phyloP scores from a whole-genome alignment of 1,284 basidiomycete species.

The Thelephora terrestris region DNA sequence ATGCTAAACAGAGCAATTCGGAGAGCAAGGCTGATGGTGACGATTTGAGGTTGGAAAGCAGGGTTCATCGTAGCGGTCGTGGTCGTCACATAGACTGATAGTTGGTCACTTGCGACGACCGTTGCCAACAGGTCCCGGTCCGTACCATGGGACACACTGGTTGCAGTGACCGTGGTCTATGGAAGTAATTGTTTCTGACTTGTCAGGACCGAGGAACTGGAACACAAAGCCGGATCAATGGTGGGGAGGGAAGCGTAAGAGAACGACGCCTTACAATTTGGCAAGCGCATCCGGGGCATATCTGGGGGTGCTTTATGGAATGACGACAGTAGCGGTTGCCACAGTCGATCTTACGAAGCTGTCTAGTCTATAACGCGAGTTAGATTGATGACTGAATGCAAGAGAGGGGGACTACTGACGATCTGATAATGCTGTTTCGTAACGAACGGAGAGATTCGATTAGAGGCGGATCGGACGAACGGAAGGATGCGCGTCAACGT shows the following conservation, averaged over 20 bases:
- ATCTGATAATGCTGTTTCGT: constrained; percentile 2
- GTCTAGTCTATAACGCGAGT: constrained; percentile 36
- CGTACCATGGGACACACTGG: constrained; percentile 56
- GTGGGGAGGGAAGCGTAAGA: constrained; percentile 1
- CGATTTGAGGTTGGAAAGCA: too few relatives aligned
- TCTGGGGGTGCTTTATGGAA: constrained; percentile 40
- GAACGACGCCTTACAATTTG: constrained; percentile 27
- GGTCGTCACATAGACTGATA: background rate
- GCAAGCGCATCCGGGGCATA: constrained; percentile 49
- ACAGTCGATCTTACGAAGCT: constrained; percentile 55
- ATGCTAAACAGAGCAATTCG: too few relatives aligned
- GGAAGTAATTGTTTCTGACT: constrained; percentile 44
- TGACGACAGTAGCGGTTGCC: constrained; percentile 44
- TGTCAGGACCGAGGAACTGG: constrained; percentile 63
- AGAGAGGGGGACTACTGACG: background rate
- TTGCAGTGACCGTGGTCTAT: constrained; percentile 47
- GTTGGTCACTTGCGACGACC: background rate
- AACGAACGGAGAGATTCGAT: constrained; percentile 1
- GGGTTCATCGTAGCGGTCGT: too few relatives aligned
- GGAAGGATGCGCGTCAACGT: constrained; percentile 31
- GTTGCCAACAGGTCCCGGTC: background rate
- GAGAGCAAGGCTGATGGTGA: too few relatives aligned
- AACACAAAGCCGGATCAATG: constrained; percentile 2
- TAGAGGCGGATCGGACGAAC: constrained; percentile 2
- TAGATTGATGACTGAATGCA: constrained; percentile 7